Percentiles rank a stretch among this genome's conserved stretches.
phyloP scores from a whole-genome alignment of 2,329 filamentous ascomycete genomes.

The Zelopaecilomyces penicillatus region DNA sequence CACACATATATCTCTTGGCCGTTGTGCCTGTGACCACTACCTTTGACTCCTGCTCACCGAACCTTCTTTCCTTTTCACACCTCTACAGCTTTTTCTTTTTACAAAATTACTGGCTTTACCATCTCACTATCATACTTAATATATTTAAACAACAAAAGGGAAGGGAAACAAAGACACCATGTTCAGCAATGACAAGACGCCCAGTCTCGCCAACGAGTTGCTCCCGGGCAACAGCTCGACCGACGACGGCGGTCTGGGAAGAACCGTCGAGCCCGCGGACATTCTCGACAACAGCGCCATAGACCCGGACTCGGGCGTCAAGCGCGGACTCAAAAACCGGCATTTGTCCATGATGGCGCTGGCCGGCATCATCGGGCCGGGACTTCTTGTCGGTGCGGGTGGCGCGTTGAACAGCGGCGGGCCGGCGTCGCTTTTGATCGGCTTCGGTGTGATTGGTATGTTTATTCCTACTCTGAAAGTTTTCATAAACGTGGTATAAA shows the following conservation, averaged over 20 bases:
- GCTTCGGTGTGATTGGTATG: slow-evolving; percentile 58
- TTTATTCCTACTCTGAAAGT: not conserved
- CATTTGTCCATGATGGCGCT: slow-evolving; percentile 60
- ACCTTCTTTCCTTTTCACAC: not conserved
- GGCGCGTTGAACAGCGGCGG: slow-evolving; percentile 61
- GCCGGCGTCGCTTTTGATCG: slow-evolving; percentile 63
- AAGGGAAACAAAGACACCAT: no score
- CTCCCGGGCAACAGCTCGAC: slow-evolving; percentile 11
- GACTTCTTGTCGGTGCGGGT: slow-evolving; percentile 63
- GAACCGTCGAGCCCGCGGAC: slow-evolving; percentile 11
- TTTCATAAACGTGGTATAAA: no score
- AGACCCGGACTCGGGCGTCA: slow-evolving; percentile 57
- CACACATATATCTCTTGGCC: not conserved
- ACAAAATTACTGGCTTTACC: no score
- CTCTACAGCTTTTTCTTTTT: not conserved
- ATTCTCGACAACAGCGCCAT: slow-evolving; percentile 33
- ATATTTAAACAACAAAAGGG: not conserved
- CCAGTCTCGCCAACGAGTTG: slow-evolving; percentile 7
- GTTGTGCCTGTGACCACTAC: not conserved
- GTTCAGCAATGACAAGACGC: slow-evolving; percentile 3
- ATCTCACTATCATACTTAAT: not conserved
- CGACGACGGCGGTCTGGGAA: slow-evolving; percentile 6
- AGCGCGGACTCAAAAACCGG: slow-evolving; percentile 59
- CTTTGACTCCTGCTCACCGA: not conserved
- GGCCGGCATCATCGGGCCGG: slow-evolving; percentile 58